Percentiles rank a stretch among this genome's conserved stretches.
Conservation (phyloP, 1,284 basidiomycete genomes). For the Ustilago xerochloae region DNA sequence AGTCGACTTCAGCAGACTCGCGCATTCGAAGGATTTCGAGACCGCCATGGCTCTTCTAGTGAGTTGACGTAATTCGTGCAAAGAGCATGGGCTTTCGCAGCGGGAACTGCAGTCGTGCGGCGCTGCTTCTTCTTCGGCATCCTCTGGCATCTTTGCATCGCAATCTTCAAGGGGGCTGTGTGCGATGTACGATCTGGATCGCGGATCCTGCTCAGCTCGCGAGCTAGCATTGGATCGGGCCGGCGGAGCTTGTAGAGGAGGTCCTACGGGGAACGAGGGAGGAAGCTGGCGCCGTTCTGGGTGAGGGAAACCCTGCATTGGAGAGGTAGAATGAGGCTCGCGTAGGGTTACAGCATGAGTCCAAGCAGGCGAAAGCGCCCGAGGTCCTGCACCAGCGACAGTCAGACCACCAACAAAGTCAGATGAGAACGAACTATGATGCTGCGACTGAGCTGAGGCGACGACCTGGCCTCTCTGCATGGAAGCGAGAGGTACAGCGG, state of each 20-base stretch:
- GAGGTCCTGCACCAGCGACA: not conserved
- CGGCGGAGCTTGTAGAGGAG: not conserved
- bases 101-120: not conserved
- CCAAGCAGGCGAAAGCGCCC: not conserved
- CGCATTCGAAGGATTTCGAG: not conserved
- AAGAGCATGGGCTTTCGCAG: not conserved
- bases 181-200: not conserved
- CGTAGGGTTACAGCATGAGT: not conserved
- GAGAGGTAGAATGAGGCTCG: not conserved
- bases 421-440: conserved; percentile 1
- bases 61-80: not conserved
- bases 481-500: not conserved
- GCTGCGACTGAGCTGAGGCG: not conserved
- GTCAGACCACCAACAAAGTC: not conserved
- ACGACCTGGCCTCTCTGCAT: not conserved
- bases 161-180: conserved; percentile 1
- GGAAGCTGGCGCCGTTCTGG: conserved; percentile 7
- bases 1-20: not conserved
- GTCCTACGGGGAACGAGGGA: not conserved
- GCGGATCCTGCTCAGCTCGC: not conserved
- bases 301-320: not conserved
- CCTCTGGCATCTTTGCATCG: not conserved
- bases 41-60: not conserved
- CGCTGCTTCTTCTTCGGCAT: too few species aligned
- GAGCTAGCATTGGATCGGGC: not conserved